Evolutionary conservation across 2,329 filamentous ascomycete genomes (phyloP), one percentile per base, ranked within the genome.

Genomic region (Aureobasidium leucospermi): DNA sequence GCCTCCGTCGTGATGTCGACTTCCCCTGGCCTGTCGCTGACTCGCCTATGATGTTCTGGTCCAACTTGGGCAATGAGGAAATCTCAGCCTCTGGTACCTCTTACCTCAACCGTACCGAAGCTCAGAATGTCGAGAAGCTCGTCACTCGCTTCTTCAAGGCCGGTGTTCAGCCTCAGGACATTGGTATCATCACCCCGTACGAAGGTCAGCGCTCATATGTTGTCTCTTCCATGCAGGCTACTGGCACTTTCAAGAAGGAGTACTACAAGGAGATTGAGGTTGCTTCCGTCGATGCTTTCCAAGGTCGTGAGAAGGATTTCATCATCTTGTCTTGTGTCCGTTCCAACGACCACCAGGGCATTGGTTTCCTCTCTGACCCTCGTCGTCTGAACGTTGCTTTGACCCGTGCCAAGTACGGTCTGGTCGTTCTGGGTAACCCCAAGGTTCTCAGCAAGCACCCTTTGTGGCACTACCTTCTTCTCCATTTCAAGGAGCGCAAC

Each of bases 11-110:
- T 65, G 93, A 99, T 67, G 90, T 99, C 31, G 94, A 99, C 73
- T 99, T 99, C 73, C 94, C 94, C 11, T 99, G 94, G 94, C 94
- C 94, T 2, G 90, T 96, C 32, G 84, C 81, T 19, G 93, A 97
- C 71, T 90, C 86, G 66, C 94, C 94, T 3, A 99, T 99, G 94
- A 97, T 97, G 94, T 99, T 99, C 78, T 99, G 94, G 94, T 96
- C 91, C 29, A 99, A 99, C 71, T 79, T 96, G 59, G 94, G 94
- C 62, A 96, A 95, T 62, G 94, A 99, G 74, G 94, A 99, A 74
- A 99, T 99, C 53, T 96, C 93, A 6, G 94, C 94, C 1, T 96
- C 92, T 29, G 94, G 94, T 69, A 99, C 94, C 2, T 97, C 93
- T 2, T 99, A 99, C 70, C 86, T 99, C 65, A 99, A 99, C 75